These are phyloP conservation scores for Penicillium brasilianum DNA, from an alignment of 2,329 filamentous ascomycete genomes.

Conservation along the genomic window DNA sequence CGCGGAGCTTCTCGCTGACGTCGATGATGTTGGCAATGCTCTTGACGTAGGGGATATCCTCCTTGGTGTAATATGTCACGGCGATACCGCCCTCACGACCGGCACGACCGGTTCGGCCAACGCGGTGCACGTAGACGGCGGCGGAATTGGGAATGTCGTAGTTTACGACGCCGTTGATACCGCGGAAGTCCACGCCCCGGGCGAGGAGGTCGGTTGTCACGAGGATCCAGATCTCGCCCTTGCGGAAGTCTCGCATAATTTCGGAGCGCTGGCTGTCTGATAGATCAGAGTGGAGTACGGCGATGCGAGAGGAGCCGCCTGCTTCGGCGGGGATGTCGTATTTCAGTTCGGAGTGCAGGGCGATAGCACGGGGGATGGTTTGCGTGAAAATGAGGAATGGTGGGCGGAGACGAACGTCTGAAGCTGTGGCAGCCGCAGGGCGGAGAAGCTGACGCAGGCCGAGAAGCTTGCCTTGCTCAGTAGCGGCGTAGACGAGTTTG, in stretches of 20 bases:
- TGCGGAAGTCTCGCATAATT: constrained; percentile 88
- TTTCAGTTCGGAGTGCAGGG: constrained; percentile 84
- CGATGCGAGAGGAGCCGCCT: constrained; percentile 81
- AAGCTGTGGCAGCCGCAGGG: constrained; percentile 63
- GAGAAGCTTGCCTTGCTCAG: constrained; percentile 90
- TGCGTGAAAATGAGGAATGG: constrained; percentile 97
- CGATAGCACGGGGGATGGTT: constrained; percentile 87
- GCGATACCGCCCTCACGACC: constrained; percentile 86
- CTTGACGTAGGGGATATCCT: constrained; percentile 88
- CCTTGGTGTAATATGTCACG: constrained; percentile 93
- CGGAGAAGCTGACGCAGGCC: constrained; percentile 88
- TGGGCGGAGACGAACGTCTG: constrained; percentile 66
- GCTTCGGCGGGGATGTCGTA: constrained; percentile 93
- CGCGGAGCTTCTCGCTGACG: constrained; percentile 73
- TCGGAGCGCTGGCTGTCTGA: constrained; percentile 74
- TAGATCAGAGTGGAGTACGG: constrained; percentile 86
- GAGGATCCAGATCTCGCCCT: constrained; percentile 92
- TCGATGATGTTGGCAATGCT: constrained; percentile 92
- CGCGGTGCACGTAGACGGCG: constrained; percentile 89
- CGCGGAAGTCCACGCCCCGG: constrained; percentile 91
- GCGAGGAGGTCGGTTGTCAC: constrained; percentile 95
- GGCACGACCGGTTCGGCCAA: constrained; percentile 86
- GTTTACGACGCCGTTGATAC: constrained; percentile 94
- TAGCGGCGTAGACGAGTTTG: constrained; percentile 86
- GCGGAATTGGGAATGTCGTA: constrained; percentile 95